These are phyloP conservation scores for Hypoxylon sp. DNA, from an alignment of 2,329 filamentous ascomycete genomes.

Conservation along the genomic window DNA sequence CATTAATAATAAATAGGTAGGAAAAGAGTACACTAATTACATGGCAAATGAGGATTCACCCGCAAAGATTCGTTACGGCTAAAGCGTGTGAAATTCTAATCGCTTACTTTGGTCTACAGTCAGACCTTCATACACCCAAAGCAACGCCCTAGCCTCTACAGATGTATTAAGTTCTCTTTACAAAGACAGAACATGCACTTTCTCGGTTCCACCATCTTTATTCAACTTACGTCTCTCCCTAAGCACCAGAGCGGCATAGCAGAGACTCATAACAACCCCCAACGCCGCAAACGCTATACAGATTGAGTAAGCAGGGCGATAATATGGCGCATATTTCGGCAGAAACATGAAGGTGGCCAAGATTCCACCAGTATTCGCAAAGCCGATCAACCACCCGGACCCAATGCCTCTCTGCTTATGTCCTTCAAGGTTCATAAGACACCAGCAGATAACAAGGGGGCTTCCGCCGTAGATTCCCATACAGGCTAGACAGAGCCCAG, in stretches of 20 bases:
- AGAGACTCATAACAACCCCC: not conserved
- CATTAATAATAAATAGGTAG: too few species aligned
- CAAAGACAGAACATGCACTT: not conserved
- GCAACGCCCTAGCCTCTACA: not conserved
- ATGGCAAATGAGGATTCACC: not conserved
- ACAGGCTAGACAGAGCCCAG: slow-evolving; percentile 27
- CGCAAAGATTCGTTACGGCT: too few species aligned
- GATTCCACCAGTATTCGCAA: slow-evolving; percentile 56
- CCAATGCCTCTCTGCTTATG: slow-evolving; percentile 55
- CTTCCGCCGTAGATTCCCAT: slow-evolving; percentile 26
- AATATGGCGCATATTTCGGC: slow-evolving; percentile 20
- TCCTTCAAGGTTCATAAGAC: slow-evolving; percentile 20
- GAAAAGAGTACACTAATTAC: not conserved
- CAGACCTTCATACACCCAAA: not conserved
- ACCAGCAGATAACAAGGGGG: slow-evolving; percentile 22
- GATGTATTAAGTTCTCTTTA: not conserved
- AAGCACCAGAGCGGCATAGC: not conserved
- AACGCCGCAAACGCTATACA: slow-evolving; percentile 6
- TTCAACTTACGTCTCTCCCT: not conserved
- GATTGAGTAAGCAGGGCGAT: slow-evolving; percentile 23
- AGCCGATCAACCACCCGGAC: slow-evolving; percentile 56
- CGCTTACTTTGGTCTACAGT: not conserved
- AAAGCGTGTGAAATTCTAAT: too few species aligned
- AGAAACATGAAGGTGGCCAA: slow-evolving; percentile 55
- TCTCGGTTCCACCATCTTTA: not conserved